phyloP scores from a whole-genome alignment of 306 rosid species.

The Castanopsis chinensis region DNA sequence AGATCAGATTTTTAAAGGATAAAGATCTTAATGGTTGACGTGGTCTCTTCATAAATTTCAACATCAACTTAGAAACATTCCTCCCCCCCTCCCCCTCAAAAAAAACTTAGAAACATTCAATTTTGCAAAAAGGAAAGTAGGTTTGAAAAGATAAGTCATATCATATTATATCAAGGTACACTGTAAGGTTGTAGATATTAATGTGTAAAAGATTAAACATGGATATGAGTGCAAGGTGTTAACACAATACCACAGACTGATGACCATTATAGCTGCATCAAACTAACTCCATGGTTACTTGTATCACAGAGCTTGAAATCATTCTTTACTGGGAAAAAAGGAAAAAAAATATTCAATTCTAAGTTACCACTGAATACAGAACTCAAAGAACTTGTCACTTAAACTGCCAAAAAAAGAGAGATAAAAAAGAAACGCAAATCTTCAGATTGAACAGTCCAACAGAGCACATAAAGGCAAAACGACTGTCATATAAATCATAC shows the following conservation, averaged over 20 bases:
- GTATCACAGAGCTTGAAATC: neutral
- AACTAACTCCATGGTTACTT: neutral
- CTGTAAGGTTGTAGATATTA: too few species aligned
- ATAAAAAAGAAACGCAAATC: neutral
- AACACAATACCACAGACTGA: neutral
- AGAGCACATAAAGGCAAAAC: neutral
- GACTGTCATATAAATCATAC: neutral
- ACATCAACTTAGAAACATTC: neutral
- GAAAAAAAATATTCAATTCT: neutral
- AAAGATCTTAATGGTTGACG: neutral
- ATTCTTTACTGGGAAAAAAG: neutral
- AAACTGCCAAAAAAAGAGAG: neutral
- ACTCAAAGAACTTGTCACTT: neutral
- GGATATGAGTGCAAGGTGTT: neutral
- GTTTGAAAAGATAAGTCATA: neutral
- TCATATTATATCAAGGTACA: too few species aligned
- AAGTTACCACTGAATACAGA: neutral
- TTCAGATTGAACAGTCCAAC: neutral
- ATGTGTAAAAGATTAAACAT: too few species aligned
- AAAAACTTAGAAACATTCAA: neutral
- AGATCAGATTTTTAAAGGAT: neutral
- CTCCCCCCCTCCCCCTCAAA: too few species aligned
- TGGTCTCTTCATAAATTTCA: neutral
- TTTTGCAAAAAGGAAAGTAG: neutral
- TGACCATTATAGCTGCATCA: neutral